A percentile compares a stretch with the other conserved stretches of the same genome.
phyloP scores from a whole-genome alignment of 331 rosid species.

The Quercus lobata region DNA sequence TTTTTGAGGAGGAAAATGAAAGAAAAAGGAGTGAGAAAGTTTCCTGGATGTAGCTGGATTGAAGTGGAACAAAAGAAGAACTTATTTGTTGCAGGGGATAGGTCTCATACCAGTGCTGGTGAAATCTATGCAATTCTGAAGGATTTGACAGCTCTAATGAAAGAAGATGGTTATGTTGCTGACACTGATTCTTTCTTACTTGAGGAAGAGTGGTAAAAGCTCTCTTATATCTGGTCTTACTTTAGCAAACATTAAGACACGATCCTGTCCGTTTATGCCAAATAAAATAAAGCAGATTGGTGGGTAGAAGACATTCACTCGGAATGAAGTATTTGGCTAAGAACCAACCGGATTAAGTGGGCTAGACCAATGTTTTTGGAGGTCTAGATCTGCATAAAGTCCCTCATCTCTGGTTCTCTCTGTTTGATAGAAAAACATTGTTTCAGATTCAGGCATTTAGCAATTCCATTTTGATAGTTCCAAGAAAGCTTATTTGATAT shows the following conservation, averaged over 20 bases:
- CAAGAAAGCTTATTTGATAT: not conserved
- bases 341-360: not conserved
- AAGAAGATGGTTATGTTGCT: slow-evolving; percentile 27
- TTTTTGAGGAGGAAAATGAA: slow-evolving; percentile 64
- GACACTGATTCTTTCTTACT: slow-evolving; percentile 13
- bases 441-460: not conserved
- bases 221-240: not conserved
- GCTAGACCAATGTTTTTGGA: not conserved
- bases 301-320: not conserved
- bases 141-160: slow-evolving; percentile 52
- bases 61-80: slow-evolving; percentile 48
- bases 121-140: slow-evolving; percentile 45
- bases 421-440: not conserved
- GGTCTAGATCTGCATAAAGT: not conserved
- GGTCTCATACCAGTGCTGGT: slow-evolving; percentile 39
- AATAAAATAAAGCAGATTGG: not conserved
- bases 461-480: not conserved
- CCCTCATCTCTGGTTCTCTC: not conserved
- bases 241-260: not conserved
- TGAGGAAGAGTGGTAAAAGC: slow-evolving; percentile 13
- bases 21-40: slow-evolving; percentile 62
- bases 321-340: not conserved
- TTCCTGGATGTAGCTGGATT: slow-evolving; percentile 84
- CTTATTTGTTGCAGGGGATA: slow-evolving; percentile 56
- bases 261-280: not conserved